phyloP scores from a whole-genome alignment of 257 asterid species.

The Rubia yunnanensis region DNA sequence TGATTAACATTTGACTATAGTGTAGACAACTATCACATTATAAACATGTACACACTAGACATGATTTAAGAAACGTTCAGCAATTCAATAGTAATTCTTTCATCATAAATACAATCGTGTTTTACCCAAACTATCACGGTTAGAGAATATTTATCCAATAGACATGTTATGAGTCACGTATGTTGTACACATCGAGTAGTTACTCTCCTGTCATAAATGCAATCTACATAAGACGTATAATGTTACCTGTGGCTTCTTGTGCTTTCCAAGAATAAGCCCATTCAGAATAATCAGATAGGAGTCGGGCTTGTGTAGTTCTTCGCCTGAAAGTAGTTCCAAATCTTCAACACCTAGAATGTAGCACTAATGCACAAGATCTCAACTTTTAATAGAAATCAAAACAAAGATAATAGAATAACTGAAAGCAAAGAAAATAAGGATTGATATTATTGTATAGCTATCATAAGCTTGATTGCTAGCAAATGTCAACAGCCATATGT shows the following conservation, averaged over 20 bases:
- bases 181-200: neutral
- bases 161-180: neutral
- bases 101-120: neutral
- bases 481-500: neutral
- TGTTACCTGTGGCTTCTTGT: constrained; percentile 63
- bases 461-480: neutral
- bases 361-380: constrained; percentile 44
- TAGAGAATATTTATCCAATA: neutral
- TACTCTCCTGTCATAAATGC: neutral
- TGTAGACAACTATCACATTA: neutral
- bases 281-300: constrained; percentile 67
- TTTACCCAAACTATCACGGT: neutral
- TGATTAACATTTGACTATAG: neutral
- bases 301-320: constrained; percentile 84
- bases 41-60: neutral
- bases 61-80: neutral
- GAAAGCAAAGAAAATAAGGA: neutral
- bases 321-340: constrained; percentile 76
- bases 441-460: neutral
- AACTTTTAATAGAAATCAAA: constrained; percentile 1
- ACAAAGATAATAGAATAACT: neutral
- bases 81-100: neutral
- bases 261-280: constrained; percentile 96
- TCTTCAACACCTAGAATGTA: constrained; percentile 71
- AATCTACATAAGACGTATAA: neutral